These are phyloP conservation scores for Pseudogymnoascus pannorum DNA, from an alignment of 2,329 filamentous ascomycete species.

Conservation along the genomic window DNA sequence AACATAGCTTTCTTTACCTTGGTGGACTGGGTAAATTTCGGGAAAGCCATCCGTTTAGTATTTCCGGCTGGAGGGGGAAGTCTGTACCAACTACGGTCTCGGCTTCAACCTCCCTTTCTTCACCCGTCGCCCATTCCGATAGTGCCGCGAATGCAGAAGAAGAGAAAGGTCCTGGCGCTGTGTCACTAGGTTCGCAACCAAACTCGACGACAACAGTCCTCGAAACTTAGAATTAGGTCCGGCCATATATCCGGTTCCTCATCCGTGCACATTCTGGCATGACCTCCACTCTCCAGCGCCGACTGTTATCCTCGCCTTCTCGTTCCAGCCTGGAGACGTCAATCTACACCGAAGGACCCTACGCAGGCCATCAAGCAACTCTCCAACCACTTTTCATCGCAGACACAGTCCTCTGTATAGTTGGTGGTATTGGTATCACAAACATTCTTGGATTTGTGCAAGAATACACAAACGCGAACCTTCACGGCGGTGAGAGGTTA, in stretches of 20 bases:
- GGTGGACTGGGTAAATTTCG: constrained; percentile 39
- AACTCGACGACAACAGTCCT: background rate
- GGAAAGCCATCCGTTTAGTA: constrained; percentile 50
- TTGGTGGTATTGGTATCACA: background rate
- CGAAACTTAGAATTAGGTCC: background rate
- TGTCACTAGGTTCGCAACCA: background rate
- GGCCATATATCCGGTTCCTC: background rate
- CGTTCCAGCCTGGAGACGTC: background rate
- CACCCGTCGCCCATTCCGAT: background rate
- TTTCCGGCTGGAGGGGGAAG: constrained; percentile 17
- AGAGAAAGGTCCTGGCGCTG: background rate
- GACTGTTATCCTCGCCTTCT: background rate
- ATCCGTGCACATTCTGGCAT: background rate
- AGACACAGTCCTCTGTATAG: background rate
- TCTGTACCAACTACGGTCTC: background rate
- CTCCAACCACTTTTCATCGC: background rate
- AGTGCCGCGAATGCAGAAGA: background rate
- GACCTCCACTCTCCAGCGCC: background rate
- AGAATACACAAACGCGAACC: constrained; percentile 14
- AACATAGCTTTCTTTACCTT: constrained; percentile 43
- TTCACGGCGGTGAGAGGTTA: background rate
- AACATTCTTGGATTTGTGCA: constrained; percentile 15
- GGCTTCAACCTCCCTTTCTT: background rate
- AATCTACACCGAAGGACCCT: background rate
- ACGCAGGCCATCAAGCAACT: background rate